Evolutionary conservation across 164 flowering plant genomes (phyloP), one percentile per base, ranked within the genome.

Genomic region (Nelumbo lutea): DNA sequence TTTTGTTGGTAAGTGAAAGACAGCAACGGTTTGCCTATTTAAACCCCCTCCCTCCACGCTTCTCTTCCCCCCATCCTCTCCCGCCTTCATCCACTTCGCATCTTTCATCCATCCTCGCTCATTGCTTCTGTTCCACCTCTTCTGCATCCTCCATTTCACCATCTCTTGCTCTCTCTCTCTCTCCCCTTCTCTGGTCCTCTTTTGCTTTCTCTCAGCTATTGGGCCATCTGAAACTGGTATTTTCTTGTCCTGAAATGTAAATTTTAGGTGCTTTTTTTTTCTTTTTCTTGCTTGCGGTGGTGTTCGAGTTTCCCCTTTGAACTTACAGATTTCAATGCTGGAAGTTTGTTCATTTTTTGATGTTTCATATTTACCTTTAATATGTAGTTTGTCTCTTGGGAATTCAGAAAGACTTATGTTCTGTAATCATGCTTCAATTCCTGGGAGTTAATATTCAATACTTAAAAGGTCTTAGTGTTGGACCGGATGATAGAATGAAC

Each of bases 11-110:
- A 27, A 53, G 57, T 53, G n/a, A 7, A 9, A 38, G 57, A 59
- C 7, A 50, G 65, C 62, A 64, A 60, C 63, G 69, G 66, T 72
- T 72, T 41, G 57, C 66, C 76, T 77, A 69, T 73, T 66, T 77
- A 77, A 77, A 69, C 59, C 66, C 47, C 27, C 45, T 56, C 52
- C 68, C 13, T 10, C 45, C 62, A 3, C 48, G 3, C 56, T 50
- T 9, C 40, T 59, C 41, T 67, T 63, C 59, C 57, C 66, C 27
- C 65, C 59, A 42, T 56, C 11, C 2, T 39, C 13, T 42, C 14
- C 15, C 2, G 53, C 57, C 44, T 43, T 8, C 63, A 38, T 53
- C 44, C 39, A 11, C n/a, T n/a, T n/a, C n/a, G n/a, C n/a, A n/a
- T n/a, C n/a, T n/a, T 43, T 8, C 63, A 38, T 53, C 44, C 39